Percentiles rank a stretch among this genome's conserved stretches.
These are phyloP conservation scores for Cryomyces minteri DNA, from an alignment of 495 filamentous ascomycete genomes.

Conservation along the genomic window DNA sequence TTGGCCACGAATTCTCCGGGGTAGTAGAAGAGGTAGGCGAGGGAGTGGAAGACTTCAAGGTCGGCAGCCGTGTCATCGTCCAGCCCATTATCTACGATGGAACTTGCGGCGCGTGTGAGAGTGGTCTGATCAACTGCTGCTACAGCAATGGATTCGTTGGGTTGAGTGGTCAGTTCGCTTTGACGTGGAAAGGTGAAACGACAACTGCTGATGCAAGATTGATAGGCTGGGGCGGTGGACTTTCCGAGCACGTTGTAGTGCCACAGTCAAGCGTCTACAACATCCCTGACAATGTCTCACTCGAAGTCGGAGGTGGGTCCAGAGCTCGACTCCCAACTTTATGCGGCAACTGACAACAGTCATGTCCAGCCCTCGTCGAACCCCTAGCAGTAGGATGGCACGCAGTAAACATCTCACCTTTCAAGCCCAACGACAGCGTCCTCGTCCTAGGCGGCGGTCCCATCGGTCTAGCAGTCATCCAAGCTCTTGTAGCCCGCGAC, in stretches of 20 bases:
- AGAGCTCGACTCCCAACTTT: background rate
- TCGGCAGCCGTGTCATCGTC: slow-evolving; percentile 36
- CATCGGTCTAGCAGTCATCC: slow-evolving; percentile 43
- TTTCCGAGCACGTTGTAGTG: slow-evolving; percentile 36
- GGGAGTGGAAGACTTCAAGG: slow-evolving; percentile 28
- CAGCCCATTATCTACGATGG: slow-evolving; percentile 42
- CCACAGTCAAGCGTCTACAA: slow-evolving; percentile 23
- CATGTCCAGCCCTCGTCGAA: slow-evolving; percentile 31
- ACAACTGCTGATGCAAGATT: background rate
- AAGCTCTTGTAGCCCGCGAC: slow-evolving; percentile 31
- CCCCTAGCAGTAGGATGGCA: slow-evolving; percentile 49
- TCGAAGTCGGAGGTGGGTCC: slow-evolving; percentile 30
- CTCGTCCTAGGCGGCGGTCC: slow-evolving; percentile 43
- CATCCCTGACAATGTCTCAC: slow-evolving; percentile 28
- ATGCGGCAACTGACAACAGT: background rate
- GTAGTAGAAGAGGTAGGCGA: slow-evolving; percentile 37
- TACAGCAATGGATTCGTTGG: slow-evolving; percentile 41
- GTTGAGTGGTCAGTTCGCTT: slow-evolving; percentile 25
- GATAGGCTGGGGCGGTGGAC: slow-evolving; percentile 36
- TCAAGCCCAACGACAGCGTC: slow-evolving; percentile 29
- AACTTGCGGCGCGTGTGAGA: slow-evolving; percentile 31
- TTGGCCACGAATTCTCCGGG: slow-evolving; percentile 47
- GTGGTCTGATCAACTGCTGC: slow-evolving; percentile 35
- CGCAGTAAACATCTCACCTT: slow-evolving; percentile 34
- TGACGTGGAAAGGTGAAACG: slow-evolving; percentile 3